Base-by-base conservation (phyloP, 129 eudicot genomes). In the Mikania micrantha region DNA sequence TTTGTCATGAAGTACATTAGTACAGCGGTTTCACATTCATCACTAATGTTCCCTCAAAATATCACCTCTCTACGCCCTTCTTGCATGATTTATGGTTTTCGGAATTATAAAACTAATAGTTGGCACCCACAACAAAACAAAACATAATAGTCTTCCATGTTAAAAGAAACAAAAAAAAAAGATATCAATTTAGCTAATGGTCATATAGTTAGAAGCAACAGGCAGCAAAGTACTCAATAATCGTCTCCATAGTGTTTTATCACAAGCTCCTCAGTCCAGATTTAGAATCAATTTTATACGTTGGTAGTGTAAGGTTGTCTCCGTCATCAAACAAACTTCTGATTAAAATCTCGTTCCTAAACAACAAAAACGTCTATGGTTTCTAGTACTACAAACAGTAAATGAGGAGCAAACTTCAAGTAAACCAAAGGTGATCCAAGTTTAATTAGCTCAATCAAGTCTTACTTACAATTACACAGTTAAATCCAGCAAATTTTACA, bases 1-100 rank as follows among this genome's bases (percentile, higher is more conserved):
- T 27, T 22, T n/a, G 57, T 7, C 57, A 56, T 16, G 4, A 16
- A 45, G 71, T 44, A n/a, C n/a, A n/a, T n/a, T n/a, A n/a, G n/a
- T n/a, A 44, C 10, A 66, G 10, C 13, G 12, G 24, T 59, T 32
- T 32, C 65, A 69, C 73, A 68, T 68, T 50, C 50, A 5, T 35
- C 16, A 21, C 21, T 35, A 9, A 3, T n/a, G 19, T 3, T 40
- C 16, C 28, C 40, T 65, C 38, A 65, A 42, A 9, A 10, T 70
- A 59, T 22, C 29, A 29, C 13, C 16, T 41, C 31, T 71, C 56
- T 39, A 39, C 53, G 17, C 53, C 53, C 17, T 47, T 47, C 53
- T 39, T 15, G 41, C 53, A 38, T 39, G 54, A 54, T 36, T 69
- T 24, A 38, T 54, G 67, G 58, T 0, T 50, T 24, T 59, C 29